Conservation (phyloP, 768 basidiomycete genomes). For the Pulveroboletus sp. region DNA sequence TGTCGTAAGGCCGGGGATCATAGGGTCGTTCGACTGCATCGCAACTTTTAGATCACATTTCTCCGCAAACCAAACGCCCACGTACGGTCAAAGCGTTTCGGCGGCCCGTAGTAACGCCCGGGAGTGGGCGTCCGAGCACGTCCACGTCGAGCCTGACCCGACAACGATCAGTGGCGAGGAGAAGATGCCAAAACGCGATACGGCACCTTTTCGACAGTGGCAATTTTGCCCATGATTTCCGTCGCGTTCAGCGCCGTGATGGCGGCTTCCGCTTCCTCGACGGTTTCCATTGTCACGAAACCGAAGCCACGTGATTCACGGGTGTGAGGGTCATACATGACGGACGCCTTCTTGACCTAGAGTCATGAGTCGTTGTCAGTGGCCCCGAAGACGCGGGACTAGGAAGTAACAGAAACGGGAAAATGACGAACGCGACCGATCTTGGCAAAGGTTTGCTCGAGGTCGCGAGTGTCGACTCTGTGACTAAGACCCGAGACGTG, state of each 20-base stretch:
- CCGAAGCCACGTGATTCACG: slow-evolving; percentile 77
- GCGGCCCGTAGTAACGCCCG: slow-evolving; percentile 90
- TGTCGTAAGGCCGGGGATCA: slow-evolving; percentile 89
- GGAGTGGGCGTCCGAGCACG: slow-evolving; percentile 92
- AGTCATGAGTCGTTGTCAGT: slow-evolving; percentile 3
- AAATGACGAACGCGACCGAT: slow-evolving; percentile 66
- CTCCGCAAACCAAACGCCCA: slow-evolving; percentile 5
- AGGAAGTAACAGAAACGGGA: neutral
- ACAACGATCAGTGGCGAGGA: slow-evolving; percentile 2
- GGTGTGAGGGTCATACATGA: slow-evolving; percentile 70
- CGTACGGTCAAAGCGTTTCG: slow-evolving; percentile 70
- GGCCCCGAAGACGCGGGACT: neutral
- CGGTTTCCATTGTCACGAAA: slow-evolving; percentile 83
- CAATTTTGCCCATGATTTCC: slow-evolving; percentile 81
- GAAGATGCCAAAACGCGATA: neutral
- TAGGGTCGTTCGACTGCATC: slow-evolving; percentile 76
- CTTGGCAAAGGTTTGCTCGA: slow-evolving; percentile 86
- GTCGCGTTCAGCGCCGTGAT: slow-evolving; percentile 79
- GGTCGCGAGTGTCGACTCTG: slow-evolving; percentile 74
- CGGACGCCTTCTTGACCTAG: slow-evolving; percentile 60
- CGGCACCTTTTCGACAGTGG: slow-evolving; percentile 83
- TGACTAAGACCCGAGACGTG: slow-evolving; percentile 56
- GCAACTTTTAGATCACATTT: neutral
- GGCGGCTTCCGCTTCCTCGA: slow-evolving; percentile 89
- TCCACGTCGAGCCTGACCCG: slow-evolving; percentile 73